Percentiles rank a stretch among this genome's conserved stretches.
Evolutionary conservation across 352 stramenopile species (phyloP).

Genomic region (Phytophthora tentaculata): DNA sequence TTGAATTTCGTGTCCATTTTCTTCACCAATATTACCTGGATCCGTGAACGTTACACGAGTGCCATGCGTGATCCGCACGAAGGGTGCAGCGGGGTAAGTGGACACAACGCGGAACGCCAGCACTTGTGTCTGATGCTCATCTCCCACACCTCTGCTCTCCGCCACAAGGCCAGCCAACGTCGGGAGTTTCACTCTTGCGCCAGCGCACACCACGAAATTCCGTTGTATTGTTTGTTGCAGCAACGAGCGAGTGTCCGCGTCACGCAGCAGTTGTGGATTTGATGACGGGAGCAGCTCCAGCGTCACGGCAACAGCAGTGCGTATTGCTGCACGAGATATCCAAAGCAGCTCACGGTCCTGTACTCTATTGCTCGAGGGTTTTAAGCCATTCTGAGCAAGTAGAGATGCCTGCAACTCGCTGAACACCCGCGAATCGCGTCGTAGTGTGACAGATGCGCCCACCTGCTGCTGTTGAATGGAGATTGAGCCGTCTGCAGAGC

Average conservation of each 20-base stretch:
- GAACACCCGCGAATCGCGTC: slow-evolving; percentile 22
- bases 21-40: slow-evolving; percentile 1
- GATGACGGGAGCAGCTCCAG: slow-evolving; percentile 42
- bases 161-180: slow-evolving; percentile 31
- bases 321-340: slow-evolving; percentile 53
- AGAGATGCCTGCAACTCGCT: slow-evolving; percentile 33
- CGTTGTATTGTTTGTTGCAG: slow-evolving; percentile 65
- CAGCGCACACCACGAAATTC: slow-evolving; percentile 48
- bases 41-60: slow-evolving; percentile 70
- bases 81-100: slow-evolving; percentile 48
- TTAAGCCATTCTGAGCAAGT: slow-evolving; percentile 8
- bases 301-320: slow-evolving; percentile 54
- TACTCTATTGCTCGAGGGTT: neutral
- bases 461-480: neutral
- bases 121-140: slow-evolving; percentile 5
- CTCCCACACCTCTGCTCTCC: slow-evolving; percentile 17
- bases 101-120: slow-evolving; percentile 54
- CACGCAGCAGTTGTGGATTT: slow-evolving; percentile 29
- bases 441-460: slow-evolving; percentile 45
- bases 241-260: slow-evolving; percentile 50
- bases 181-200: slow-evolving; percentile 50
- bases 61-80: slow-evolving; percentile 42
- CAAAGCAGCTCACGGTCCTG: slow-evolving; percentile 34
- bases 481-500: slow-evolving; percentile 4
- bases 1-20: neutral